These are phyloP conservation scores for Linum trigynum DNA, from an alignment of 345 rosid species.

Conservation along the genomic window DNA sequence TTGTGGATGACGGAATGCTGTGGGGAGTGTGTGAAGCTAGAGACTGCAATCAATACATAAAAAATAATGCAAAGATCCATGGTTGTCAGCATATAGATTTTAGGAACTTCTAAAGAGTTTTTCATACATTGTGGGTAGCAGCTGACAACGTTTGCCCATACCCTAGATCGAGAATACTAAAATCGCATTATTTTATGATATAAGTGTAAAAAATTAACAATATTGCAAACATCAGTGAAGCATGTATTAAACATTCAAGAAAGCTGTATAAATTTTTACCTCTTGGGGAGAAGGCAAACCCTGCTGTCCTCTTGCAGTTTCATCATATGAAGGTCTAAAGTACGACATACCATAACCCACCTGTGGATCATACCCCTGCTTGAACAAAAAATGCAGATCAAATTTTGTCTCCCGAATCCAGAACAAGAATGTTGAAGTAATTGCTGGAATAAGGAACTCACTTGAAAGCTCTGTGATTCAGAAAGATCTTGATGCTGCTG, in stretches of 20 bases:
- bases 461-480: slow-evolving; percentile 52
- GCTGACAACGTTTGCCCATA: too few species aligned
- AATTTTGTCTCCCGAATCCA: not conserved
- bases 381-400: slow-evolving; percentile 13
- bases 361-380: slow-evolving; percentile 56
- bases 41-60: slow-evolving; percentile 26
- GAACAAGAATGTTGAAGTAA: not conserved
- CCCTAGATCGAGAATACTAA: too few species aligned
- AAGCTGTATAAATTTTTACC: slow-evolving; percentile 31
- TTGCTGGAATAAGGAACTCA: slow-evolving; percentile 28
- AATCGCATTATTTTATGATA: too few species aligned
- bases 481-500: slow-evolving; percentile 48
- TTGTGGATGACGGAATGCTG: slow-evolving; percentile 46
- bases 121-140: not conserved
- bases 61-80: too few species aligned
- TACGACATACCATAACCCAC: slow-evolving; percentile 61
- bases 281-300: slow-evolving; percentile 61
- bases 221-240: not conserved
- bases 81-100: too few species aligned
- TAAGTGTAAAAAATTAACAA: too few species aligned
- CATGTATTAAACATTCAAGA: not conserved
- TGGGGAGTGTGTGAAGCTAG: slow-evolving; percentile 34
- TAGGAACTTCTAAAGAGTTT: too few species aligned
- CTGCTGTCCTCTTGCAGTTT: slow-evolving; percentile 39
- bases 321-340: slow-evolving; percentile 61